Evolutionary conservation across 208 protist genomes (phyloP), one percentile per base, ranked within the genome.

Genomic region (Trichomonas tenax): DNA sequence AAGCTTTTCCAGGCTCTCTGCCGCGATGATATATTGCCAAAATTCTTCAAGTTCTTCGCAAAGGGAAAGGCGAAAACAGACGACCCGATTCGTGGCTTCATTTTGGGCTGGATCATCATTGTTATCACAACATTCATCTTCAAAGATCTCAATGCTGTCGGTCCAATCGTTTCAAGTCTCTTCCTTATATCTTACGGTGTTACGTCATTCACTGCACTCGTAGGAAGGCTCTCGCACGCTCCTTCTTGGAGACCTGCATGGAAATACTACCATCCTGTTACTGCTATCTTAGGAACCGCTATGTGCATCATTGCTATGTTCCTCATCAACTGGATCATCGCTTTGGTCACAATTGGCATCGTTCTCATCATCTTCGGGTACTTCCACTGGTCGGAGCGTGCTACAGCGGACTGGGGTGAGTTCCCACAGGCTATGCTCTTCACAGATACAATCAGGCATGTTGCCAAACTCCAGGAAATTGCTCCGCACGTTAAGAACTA

Each of bases 141-240:
- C 40, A 46, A 89, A 17, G 40, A 89, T 46, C 36, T 89, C 4
- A 89, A 89, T 31, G 17, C 82, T 44, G 82, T 84, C 15, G 34
- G 86, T 44, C n/a, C 26, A 95, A 4, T 36, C 31, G 9, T 95
- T 63, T 96, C 97, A 40, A 96, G 72, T 72, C 72, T 98, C 58
- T 97, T 98, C 96, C 96, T 98, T 41, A 81, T 97, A 36, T 97
- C 84, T 63, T 98, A 97, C 96, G 72, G 96, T 31, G 23, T 97
- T 72, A 36, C 98, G 0, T 98, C 97, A 95, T 41, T 97, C 31
- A 93, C 97, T 82, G 96, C 96, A 23, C 98, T 98, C 89, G 58
- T 97, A 34, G 31, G 84, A 0, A 96, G 36, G 44, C 96, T 96
- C 21, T 63, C 36, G 6, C 38, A 96, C 44, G 97, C 96, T 44